phyloP scores from a whole-genome alignment of 176 grass and related monocot genomes.

The Miscanthus lutarioriparius region DNA sequence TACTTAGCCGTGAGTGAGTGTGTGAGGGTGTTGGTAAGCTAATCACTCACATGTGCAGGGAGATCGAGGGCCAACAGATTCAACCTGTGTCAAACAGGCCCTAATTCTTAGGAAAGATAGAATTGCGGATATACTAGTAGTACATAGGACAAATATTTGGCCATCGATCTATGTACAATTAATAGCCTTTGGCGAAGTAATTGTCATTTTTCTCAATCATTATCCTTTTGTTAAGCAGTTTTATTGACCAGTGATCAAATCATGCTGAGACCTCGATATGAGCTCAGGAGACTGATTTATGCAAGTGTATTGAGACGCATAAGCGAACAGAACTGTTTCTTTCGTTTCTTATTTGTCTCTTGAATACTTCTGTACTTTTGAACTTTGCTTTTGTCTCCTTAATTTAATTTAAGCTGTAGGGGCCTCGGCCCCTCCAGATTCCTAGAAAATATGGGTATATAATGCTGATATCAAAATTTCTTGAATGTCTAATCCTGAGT shows the following conservation, averaged over 20 bases:
- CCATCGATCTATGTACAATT: neutral
- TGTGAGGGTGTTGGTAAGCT: no score
- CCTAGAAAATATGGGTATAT: no score
- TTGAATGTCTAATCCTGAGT: no score
- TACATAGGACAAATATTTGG: neutral
- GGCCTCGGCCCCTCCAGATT: no score
- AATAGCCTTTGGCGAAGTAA: neutral
- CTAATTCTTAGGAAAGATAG: neutral
- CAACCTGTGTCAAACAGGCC: neutral
- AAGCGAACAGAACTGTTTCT: neutral
- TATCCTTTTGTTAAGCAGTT: conserved; percentile 55
- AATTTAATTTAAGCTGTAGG: no score
- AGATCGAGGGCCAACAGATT: no score
- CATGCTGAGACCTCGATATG: conserved; percentile 13
- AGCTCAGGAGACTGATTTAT: neutral
- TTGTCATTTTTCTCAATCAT: conserved; percentile 10
- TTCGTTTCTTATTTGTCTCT: no score
- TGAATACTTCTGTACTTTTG: no score
- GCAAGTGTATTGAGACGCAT: neutral
- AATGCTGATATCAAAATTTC: no score
- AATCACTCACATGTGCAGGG: no score
- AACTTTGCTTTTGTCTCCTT: no score
- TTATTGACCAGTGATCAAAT: conserved; percentile 38
- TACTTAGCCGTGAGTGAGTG: no score
- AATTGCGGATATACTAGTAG: neutral